Evolutionary conservation across 305 asterid genomes (phyloP).

Genomic region (Fraxinus sp.): DNA sequence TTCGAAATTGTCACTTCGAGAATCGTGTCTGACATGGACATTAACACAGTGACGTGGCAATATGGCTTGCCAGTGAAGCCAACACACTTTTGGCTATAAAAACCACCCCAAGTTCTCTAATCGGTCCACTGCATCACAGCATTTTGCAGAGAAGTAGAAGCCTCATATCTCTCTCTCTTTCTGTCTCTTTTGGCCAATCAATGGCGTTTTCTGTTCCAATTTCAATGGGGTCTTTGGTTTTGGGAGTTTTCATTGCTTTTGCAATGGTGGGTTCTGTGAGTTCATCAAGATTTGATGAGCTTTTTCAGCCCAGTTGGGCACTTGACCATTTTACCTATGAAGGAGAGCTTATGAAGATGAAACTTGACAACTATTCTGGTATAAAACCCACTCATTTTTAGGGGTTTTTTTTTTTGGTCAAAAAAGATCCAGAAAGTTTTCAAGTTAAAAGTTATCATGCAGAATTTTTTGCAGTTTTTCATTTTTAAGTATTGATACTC

Average conservation of each 20-base stretch:
- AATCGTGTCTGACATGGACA: conserved; percentile 31
- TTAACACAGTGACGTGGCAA: conserved; percentile 35
- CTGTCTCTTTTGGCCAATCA: background rate
- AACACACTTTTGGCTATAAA: conserved; percentile 42
- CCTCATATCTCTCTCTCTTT: background rate
- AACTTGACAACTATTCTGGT: conserved; percentile 73
- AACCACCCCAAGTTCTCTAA: conserved; percentile 13
- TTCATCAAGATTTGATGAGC: conserved; percentile 59
- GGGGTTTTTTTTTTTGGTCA: background rate
- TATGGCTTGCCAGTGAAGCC: conserved; percentile 47
- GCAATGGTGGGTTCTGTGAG: conserved; percentile 37
- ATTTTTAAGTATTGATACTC: background rate
- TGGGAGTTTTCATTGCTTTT: conserved; percentile 27
- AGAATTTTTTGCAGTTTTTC: background rate
- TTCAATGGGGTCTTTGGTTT: conserved; percentile 16
- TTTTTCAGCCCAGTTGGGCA: conserved; percentile 79
- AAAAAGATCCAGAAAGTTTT: background rate
- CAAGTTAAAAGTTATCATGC: background rate
- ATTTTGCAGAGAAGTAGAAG: conserved; percentile 6
- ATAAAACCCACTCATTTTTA: background rate
- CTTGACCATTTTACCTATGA: conserved; percentile 61
- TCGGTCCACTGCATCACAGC: conserved; percentile 16
- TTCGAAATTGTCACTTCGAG: background rate
- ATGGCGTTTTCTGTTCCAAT: conserved; percentile 19
- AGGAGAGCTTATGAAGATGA: conserved; percentile 71